Base-by-base conservation (phyloP, 2,329 filamentous ascomycete genomes). In the Madurella fahalii region DNA sequence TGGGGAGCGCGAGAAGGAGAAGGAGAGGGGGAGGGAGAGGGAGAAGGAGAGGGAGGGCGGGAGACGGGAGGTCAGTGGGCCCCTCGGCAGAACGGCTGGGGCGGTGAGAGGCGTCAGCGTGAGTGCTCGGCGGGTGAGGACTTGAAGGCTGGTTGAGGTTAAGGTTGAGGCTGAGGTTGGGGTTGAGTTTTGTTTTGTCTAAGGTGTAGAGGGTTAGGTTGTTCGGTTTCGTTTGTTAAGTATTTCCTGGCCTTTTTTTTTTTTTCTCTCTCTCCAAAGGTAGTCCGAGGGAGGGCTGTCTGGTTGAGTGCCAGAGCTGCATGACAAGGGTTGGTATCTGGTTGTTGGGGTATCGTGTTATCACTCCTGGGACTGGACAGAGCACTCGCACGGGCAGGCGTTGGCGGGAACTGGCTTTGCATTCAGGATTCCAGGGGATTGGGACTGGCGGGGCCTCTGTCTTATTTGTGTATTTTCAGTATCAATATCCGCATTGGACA, bases 1-100 rank as follows among this genome's bases (percentile, higher is more conserved):
- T 11, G 5, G 40, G 15, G 16, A 40, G 31, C 20, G 47, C 17
- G 17, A 45, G 47, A 43, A 47, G 55, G 44, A 54, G 30, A 31
- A 25, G 13, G 48, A 41, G 40, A 83, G 80, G 69, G 77, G 80
- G 68, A 80, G 81, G 76, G 67, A 82, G 40, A 73, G 77, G 57
- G 81, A 77, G 25, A 71, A 63, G 45, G 69, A 69, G 53, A 70
- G 76, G 63, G 74, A n/a, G n/a, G n/a, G n/a, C n/a, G n/a, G n/a
- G n/a, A n/a, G n/a, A n/a, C n/a, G 77, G 60, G 72, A 79, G 41
- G 71, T 77, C 61, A 81, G 78, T 65, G 77, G 76, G 20, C 76
- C 77, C 16, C 25, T 12, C 3, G 30, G 11, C 5, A 40, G 11
- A 1, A 40, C 31, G 32, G 30, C 51, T 13, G 47, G 31, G 16